Evolutionary conservation across 345 rosid species (phyloP).

Genomic region (Streptanthus diversifolius): DNA sequence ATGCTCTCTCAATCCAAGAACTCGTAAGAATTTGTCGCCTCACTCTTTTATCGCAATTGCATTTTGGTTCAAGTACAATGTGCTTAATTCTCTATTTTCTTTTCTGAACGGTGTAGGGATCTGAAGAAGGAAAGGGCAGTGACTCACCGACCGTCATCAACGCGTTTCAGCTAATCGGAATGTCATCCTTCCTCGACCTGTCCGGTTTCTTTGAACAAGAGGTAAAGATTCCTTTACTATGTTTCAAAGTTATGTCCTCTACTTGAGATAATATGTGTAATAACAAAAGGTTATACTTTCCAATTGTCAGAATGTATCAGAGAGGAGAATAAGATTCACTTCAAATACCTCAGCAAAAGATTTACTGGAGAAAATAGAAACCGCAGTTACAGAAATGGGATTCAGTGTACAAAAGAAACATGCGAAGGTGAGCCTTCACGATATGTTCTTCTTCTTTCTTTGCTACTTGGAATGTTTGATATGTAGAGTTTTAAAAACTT

Average conservation of each 20-base stretch:
- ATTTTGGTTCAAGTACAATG: background rate
- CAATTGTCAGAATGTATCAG: constrained; percentile 63
- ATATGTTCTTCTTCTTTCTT: background rate
- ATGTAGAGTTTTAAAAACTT: background rate
- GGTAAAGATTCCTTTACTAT: constrained; percentile 39
- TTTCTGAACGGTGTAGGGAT: constrained; percentile 40
- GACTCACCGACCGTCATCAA: constrained; percentile 60
- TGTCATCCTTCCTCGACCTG: constrained; percentile 91
- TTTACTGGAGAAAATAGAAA: constrained; percentile 71
- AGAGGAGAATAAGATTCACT: constrained; percentile 90
- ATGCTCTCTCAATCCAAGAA: constrained; percentile 54
- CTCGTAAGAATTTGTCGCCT: constrained; percentile 38
- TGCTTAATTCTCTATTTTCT: constrained; percentile 6
- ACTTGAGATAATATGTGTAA: background rate
- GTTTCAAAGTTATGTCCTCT: constrained; percentile 6
- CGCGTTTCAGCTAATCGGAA: constrained; percentile 93
- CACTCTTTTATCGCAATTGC: background rate
- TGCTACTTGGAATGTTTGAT: background rate
- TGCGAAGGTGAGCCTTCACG: constrained; percentile 53
- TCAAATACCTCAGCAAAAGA: constrained; percentile 70
- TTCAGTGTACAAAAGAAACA: constrained; percentile 75
- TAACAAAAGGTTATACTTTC: background rate
- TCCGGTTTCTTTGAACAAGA: constrained; percentile 92
- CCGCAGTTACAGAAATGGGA: constrained; percentile 72
- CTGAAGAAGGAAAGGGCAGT: constrained; percentile 47